Evolutionary conservation across 2,329 filamentous ascomycete genomes (phyloP).

Genomic region (Colletotrichum chrysophilum): DNA sequence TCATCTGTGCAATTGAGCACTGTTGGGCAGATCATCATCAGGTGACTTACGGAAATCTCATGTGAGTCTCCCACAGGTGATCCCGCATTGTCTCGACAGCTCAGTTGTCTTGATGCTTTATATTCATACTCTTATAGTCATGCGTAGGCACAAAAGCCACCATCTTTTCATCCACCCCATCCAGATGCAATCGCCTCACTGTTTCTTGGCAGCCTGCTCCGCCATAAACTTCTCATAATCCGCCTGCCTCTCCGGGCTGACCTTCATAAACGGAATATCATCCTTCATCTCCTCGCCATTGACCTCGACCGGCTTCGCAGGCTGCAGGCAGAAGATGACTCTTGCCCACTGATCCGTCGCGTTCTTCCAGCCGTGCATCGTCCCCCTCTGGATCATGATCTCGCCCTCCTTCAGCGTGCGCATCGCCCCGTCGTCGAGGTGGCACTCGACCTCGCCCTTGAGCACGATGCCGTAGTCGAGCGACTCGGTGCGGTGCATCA

Average conservation of each 20-base stretch:
- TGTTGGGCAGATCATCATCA: background rate
- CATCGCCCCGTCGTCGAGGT: conserved; percentile 47
- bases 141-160: background rate
- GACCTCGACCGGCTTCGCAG: conserved; percentile 38
- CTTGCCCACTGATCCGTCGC: conserved; percentile 19
- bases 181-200: background rate
- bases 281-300: conserved; percentile 16
- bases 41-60: background rate
- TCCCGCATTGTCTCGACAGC: background rate
- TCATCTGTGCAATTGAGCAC: background rate
- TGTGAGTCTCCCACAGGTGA: background rate
- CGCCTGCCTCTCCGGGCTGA: conserved; percentile 13
- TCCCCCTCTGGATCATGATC: conserved; percentile 49
- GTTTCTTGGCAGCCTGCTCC: background rate
- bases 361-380: conserved; percentile 39
- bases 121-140: background rate
- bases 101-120: background rate
- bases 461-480: conserved; percentile 53
- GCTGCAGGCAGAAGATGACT: conserved; percentile 30
- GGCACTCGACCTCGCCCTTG: conserved; percentile 48
- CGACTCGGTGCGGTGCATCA: conserved; percentile 50
- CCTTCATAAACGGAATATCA: conserved; percentile 11
- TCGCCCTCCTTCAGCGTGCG: conserved; percentile 45
- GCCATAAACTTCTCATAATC: conserved; percentile 15
- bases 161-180: background rate